Percentiles rank a stretch among this genome's conserved stretches.
phyloP scores from a whole-genome alignment of 441 rosid species.

The Mallotus japonicus region DNA sequence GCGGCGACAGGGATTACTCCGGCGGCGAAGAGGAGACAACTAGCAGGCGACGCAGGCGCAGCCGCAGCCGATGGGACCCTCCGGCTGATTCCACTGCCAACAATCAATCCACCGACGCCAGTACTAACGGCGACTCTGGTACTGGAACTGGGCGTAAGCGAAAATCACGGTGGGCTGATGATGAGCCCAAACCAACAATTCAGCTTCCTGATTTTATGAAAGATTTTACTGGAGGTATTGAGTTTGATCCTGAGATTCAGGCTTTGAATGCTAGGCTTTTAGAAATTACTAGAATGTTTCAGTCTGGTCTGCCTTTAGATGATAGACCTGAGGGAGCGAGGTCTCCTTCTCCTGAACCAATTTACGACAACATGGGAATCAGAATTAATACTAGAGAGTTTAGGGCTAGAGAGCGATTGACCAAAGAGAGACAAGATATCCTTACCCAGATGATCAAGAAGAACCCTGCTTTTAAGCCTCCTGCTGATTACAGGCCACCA shows the following conservation, averaged over 20 bases:
- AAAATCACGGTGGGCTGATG: conserved; percentile 91
- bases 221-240: conserved; percentile 87
- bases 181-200: conserved; percentile 76
- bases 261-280: conserved; percentile 76
- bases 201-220: conserved; percentile 95
- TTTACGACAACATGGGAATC: conserved; percentile 88
- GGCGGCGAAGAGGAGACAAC: conserved; percentile 92
- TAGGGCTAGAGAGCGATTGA: conserved; percentile 82
- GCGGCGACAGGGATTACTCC: conserved; percentile 71
- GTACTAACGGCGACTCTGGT: conserved; percentile 40
- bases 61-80: conserved; percentile 92
- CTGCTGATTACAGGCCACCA: conserved; percentile 91
- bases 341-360: conserved; percentile 94
- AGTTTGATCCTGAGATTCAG: conserved; percentile 87
- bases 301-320: conserved; percentile 75
- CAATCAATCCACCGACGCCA: conserved; percentile 23
- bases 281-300: conserved; percentile 77
- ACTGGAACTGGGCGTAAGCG: conserved; percentile 52
- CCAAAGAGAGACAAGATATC: conserved; percentile 83
- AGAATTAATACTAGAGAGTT: conserved; percentile 87
- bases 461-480: conserved; percentile 95
- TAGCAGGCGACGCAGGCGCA: conserved; percentile 68
- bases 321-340: conserved; percentile 89
- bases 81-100: conserved; percentile 41
- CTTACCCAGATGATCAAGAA: conserved; percentile 83